Evolutionary conservation across 495 filamentous ascomycete genomes (phyloP).

Genomic region (Aspergillus bridgeri): DNA sequence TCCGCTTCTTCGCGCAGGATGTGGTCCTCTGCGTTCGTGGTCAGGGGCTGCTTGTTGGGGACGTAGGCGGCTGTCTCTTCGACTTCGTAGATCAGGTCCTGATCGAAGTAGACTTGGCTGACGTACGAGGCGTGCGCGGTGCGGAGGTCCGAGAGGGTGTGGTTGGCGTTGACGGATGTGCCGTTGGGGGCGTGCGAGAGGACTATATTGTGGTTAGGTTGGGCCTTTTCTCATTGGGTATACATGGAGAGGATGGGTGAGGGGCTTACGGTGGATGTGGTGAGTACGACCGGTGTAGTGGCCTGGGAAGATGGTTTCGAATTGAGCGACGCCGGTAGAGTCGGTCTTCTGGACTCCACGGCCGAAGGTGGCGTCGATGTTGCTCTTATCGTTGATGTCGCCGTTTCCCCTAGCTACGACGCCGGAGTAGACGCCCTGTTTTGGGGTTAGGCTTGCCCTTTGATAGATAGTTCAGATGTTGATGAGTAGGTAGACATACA

Average conservation of each 20-base stretch:
- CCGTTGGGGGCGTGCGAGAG: conserved; percentile 34
- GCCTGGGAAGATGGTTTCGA: conserved; percentile 53
- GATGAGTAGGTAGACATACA: conserved; percentile 10
- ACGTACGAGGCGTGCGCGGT: conserved; percentile 45
- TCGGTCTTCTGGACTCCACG: conserved; percentile 54
- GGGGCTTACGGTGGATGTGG: conserved; percentile 35
- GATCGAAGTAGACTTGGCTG: conserved; percentile 63
- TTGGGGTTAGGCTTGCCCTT: conserved; percentile 4
- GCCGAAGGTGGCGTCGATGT: conserved; percentile 50
- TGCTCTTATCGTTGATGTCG: conserved; percentile 31
- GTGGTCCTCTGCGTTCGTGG: conserved; percentile 51
- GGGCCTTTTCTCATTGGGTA: too few relatives aligned
- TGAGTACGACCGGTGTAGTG: conserved; percentile 48
- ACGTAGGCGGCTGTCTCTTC: conserved; percentile 51
- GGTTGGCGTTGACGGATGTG: conserved; percentile 20
- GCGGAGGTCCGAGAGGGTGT: conserved; percentile 35
- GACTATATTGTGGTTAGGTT: conserved; percentile 15
- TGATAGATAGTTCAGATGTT: conserved; percentile 10
- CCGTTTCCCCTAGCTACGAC: conserved; percentile 52
- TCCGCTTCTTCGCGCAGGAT: conserved; percentile 48
- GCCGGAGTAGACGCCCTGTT: conserved; percentile 55
- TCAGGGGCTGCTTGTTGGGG: conserved; percentile 51
- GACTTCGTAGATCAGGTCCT: conserved; percentile 46
- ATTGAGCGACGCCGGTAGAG: conserved; percentile 46
- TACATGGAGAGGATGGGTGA: background rate